A percentile compares a stretch with the other conserved stretches of the same genome.
These are phyloP conservation scores for Dioscorea dumetorum DNA, from an alignment of 106 monocot genomes.

Conservation along the genomic window DNA sequence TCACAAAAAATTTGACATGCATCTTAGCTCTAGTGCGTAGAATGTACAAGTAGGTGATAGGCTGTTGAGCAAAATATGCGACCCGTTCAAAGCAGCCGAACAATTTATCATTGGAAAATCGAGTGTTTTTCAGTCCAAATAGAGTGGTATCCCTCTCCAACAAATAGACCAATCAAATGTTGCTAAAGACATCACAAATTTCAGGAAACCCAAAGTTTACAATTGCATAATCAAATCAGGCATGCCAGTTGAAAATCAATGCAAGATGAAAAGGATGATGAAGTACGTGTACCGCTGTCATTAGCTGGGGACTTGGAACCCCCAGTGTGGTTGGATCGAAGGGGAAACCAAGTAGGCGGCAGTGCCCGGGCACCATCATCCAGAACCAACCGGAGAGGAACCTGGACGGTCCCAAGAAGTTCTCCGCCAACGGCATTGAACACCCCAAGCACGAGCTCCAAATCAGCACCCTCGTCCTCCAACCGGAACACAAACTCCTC, in stretches of 20 bases:
- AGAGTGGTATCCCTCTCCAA: no score
- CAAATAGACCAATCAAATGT: no score
- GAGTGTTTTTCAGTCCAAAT: no score
- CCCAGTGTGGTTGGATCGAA: background rate
- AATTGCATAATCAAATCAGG: no score
- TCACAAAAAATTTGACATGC: no score
- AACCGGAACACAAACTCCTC: slow-evolving; percentile 6
- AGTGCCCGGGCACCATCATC: background rate
- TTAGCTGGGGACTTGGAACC: background rate
- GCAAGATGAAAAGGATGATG: no score
- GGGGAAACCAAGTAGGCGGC: slow-evolving; percentile 5
- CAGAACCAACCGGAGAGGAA: background rate
- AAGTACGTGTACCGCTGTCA: background rate
- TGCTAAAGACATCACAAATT: background rate
- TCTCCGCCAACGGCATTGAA: background rate
- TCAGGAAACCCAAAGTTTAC: background rate
- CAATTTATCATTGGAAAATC: no score
- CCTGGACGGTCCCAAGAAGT: background rate
- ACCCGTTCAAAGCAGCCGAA: no score
- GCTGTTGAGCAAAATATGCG: no score
- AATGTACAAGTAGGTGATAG: no score
- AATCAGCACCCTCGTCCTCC: background rate
- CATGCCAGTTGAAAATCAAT: no score
- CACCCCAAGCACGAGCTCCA: background rate
- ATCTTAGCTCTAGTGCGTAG: no score